Percentiles rank a stretch among this genome's conserved stretches.
phyloP scores from a whole-genome alignment of 352 stramenopile genomes.

The Aphanomyces euteiches region DNA sequence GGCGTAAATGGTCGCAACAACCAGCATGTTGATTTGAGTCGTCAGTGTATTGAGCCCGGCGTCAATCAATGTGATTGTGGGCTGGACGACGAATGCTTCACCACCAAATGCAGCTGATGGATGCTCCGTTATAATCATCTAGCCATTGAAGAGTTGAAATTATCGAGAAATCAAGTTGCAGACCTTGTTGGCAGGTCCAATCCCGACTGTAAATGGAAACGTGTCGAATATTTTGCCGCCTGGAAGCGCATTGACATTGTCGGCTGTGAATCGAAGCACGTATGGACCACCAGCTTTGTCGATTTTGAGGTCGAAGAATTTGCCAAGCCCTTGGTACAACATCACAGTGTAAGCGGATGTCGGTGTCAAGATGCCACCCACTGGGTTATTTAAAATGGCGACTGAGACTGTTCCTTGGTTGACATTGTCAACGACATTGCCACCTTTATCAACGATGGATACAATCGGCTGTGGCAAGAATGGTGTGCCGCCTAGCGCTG shows the following conservation, averaged over 20 bases:
- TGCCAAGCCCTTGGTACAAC: constrained; percentile 52
- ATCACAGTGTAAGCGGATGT: constrained; percentile 44
- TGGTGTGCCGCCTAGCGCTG: constrained; percentile 62
- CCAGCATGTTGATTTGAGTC: constrained; percentile 58
- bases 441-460: constrained; percentile 72
- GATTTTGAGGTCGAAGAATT: constrained; percentile 64
- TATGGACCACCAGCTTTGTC: constrained; percentile 77
- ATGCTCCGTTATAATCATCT: constrained; percentile 41
- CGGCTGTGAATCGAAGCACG: constrained; percentile 61
- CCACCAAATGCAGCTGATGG: constrained; percentile 49
- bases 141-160: neutral
- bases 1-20: constrained; percentile 61
- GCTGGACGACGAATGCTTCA: constrained; percentile 68
- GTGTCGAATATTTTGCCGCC: constrained; percentile 59
- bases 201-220: constrained; percentile 72
- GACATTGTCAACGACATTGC: constrained; percentile 52
- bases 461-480: constrained; percentile 76
- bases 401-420: constrained; percentile 55
- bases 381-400: constrained; percentile 64
- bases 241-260: constrained; percentile 40
- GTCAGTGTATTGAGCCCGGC: constrained; percentile 61
- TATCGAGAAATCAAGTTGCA: neutral
- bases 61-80: constrained; percentile 74
- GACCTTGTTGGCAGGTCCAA: constrained; percentile 49
- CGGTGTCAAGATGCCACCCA: constrained; percentile 50